Evolutionary conservation across 202 grass and related monocot genomes (phyloP).

Genomic region (Saccharum hybrid): DNA sequence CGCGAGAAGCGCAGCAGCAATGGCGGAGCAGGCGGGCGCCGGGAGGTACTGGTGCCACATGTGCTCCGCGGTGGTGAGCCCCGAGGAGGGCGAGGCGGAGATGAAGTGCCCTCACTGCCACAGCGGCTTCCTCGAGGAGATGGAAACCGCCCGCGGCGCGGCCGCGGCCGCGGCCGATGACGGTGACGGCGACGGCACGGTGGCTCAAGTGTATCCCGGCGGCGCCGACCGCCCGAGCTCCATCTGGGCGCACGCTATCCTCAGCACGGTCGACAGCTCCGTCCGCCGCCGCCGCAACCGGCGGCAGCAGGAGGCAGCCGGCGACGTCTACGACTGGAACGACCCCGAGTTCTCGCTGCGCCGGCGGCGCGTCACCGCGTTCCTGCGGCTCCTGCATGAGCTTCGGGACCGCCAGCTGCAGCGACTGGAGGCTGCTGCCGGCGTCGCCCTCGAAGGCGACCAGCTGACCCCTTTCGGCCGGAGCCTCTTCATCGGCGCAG

Average conservation of each 20-base stretch:
- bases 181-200: neutral
- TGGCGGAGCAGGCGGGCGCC: constrained; percentile 51
- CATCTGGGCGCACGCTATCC: constrained; percentile 65
- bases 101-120: constrained; percentile 86
- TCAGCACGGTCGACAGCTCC: constrained; percentile 51
- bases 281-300: constrained; percentile 48
- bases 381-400: constrained; percentile 56
- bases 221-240: constrained; percentile 46
- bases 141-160: constrained; percentile 52
- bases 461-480: constrained; percentile 42
- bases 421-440: constrained; percentile 29
- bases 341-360: constrained; percentile 49
- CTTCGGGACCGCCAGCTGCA: constrained; percentile 56
- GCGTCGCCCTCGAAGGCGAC: constrained; percentile 41
- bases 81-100: constrained; percentile 58
- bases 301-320: neutral
- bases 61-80: constrained; percentile 62
- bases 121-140: constrained; percentile 81
- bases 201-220: constrained; percentile 3
- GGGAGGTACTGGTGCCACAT: constrained; percentile 82
- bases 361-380: constrained; percentile 51
- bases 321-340: constrained; percentile 20
- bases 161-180: neutral
- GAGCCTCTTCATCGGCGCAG: constrained; percentile 43
- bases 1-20: constrained; percentile 36